phyloP scores from a whole-genome alignment of 371 early-diverging fungal genomes.

The Nematocida ironsii region DNA sequence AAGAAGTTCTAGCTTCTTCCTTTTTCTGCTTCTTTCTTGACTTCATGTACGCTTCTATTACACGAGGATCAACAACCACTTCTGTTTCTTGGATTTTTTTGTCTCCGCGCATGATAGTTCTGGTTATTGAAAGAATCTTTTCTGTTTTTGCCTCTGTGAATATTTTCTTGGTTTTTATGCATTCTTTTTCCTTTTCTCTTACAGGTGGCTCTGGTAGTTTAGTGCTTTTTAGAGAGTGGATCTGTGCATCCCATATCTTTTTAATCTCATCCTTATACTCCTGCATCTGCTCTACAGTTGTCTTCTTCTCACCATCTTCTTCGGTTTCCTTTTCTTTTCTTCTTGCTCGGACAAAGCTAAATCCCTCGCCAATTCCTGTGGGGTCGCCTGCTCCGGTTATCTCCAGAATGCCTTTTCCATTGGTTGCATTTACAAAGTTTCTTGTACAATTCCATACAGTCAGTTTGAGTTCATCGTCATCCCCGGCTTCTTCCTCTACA shows the following conservation, averaged over 20 bases:
- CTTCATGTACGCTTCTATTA: slow-evolving; percentile 70
- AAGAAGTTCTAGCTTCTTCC: slow-evolving; percentile 65
- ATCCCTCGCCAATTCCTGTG: slow-evolving; percentile 91
- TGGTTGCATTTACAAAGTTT: slow-evolving; percentile 78
- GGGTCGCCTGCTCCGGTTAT: slow-evolving; percentile 72
- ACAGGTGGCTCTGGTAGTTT: slow-evolving; percentile 73
- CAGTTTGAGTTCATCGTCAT: slow-evolving; percentile 81
- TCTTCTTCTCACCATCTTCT: slow-evolving; percentile 54
- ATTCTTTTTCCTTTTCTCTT: slow-evolving; percentile 74
- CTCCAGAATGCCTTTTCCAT: slow-evolving; percentile 71
- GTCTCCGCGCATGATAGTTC: slow-evolving; percentile 56
- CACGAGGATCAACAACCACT: slow-evolving; percentile 60
- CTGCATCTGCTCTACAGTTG: slow-evolving; percentile 34
- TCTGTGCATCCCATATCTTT: slow-evolving; percentile 64
- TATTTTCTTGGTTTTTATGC: slow-evolving; percentile 79
- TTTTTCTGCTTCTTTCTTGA: slow-evolving; percentile 61
- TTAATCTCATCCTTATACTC: slow-evolving; percentile 52
- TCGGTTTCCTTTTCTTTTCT: slow-evolving; percentile 75
- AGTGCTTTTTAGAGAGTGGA: neutral
- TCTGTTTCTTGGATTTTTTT: slow-evolving; percentile 61
- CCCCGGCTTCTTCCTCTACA: slow-evolving; percentile 72
- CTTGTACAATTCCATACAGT: slow-evolving; percentile 92
- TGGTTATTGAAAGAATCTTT: slow-evolving; percentile 63
- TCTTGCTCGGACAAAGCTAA: slow-evolving; percentile 88
- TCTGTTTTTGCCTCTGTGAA: slow-evolving; percentile 63